Base-by-base conservation (phyloP, 495 filamentous ascomycete species). In the Hyaloscypha variabilis region DNA sequence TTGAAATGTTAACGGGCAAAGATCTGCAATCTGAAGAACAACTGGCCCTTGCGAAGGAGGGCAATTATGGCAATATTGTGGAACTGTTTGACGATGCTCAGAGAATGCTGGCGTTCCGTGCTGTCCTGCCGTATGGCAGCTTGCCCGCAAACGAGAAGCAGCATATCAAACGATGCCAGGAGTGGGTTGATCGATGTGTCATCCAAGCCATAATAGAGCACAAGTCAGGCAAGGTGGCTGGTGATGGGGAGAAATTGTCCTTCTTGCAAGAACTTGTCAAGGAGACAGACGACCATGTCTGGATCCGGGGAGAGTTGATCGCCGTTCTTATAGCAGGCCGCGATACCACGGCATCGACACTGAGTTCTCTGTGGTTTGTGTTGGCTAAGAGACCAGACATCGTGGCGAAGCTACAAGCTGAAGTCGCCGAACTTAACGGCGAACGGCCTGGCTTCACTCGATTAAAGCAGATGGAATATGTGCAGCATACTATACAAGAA, bases 261-360 rank as follows among this genome's bases (percentile, higher is more conserved):
- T 83, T 85, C 56, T 73, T 86, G 2, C 70, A 82, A 59, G 79
- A 81, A 66, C 67, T 85, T 6, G 68, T 80, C 31, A 76, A 75
- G 69, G 58, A 72, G 10, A 67, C 69, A 1, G 64, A 75, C 53
- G 26, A 75, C 13, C 67, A 76, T 30, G 19, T 21, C 8, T n/a
- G 69, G 30, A 63, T 83, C 14, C 72, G 79, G 0, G 75, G 80
- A 58, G 72, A 85, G 64, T 63, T 82, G 14, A 67, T 82, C 4
- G 77, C 78, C 58, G 73, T 84, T 34, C 77, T 85, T 19, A 74
- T 85, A 17, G 82, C 82, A 2, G 78, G 78, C 11, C 76, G 81
- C 31, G 87, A 90, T 61, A 89, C 86, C 6, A 90, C 87, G 46
- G 70, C 83, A 71, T 80, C 14, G 85, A 76, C 72, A 59, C 76